phyloP scores from a whole-genome alignment of 1,284 basidiomycete genomes.

The Marasmius sp. region DNA sequence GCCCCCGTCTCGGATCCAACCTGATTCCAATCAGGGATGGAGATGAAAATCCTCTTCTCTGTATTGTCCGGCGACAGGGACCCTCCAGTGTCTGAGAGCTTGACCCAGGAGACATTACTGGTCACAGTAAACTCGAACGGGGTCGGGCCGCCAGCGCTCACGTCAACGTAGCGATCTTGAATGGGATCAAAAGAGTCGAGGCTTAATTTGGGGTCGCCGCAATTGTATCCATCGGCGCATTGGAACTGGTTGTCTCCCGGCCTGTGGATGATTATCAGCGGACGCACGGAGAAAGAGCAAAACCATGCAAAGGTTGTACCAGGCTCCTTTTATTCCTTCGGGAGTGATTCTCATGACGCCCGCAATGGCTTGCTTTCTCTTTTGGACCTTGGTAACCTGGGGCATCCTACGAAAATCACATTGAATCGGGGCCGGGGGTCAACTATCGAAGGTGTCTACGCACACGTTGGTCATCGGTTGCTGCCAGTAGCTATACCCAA shows the following conservation, averaged over 20 bases:
- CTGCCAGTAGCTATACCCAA: conserved; percentile 45
- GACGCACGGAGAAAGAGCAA: neutral
- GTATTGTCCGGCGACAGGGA: conserved; percentile 47
- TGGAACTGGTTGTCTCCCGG: conserved; percentile 62
- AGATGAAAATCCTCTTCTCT: conserved; percentile 55
- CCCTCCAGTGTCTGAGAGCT: conserved; percentile 45
- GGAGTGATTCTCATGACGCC: conserved; percentile 62
- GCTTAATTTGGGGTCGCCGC: conserved; percentile 46
- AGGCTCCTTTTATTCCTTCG: conserved; percentile 59
- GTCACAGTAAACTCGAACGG: conserved; percentile 57
- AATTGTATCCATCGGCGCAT: conserved; percentile 47
- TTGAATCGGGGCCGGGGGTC: neutral
- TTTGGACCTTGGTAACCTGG: conserved; percentile 51
- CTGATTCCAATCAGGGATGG: conserved; percentile 58
- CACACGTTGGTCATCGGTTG: conserved; percentile 14
- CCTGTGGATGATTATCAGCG: conserved; percentile 31
- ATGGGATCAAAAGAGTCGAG: conserved; percentile 58
- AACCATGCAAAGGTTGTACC: conserved; percentile 31
- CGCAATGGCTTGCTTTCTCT: conserved; percentile 54
- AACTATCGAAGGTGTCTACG: neutral
- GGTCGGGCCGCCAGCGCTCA: conserved; percentile 59
- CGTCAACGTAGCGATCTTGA: conserved; percentile 55
- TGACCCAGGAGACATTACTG: conserved; percentile 55
- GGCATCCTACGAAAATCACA: conserved; percentile 46
- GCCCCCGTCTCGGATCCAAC: conserved; percentile 37